Conservation (phyloP, 345 rosid species). For the Alliaria petiolata region DNA sequence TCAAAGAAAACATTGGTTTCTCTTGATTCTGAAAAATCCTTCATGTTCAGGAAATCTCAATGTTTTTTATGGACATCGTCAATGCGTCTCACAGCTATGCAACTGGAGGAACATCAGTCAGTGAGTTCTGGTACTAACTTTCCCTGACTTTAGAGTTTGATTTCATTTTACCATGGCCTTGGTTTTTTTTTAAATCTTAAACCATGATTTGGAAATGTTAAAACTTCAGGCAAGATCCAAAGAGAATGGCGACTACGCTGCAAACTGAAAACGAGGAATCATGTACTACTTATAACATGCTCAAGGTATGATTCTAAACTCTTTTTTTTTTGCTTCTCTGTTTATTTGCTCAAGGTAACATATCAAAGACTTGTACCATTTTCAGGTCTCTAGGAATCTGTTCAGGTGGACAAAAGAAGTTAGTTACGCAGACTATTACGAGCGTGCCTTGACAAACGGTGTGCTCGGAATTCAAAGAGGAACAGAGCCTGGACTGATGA, state of each 20-base stretch:
- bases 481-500: conserved; percentile 85
- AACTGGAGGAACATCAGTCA: conserved; percentile 83
- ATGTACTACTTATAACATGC: conserved; percentile 94
- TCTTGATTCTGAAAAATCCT: conserved; percentile 24
- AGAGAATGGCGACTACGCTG: conserved; percentile 65
- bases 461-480: conserved; percentile 92
- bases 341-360: not conserved
- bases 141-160: conserved; percentile 1
- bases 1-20: not conserved
- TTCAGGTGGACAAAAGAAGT: conserved; percentile 91
- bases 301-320: conserved; percentile 47
- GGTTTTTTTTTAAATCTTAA: not conserved
- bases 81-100: conserved; percentile 90
- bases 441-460: conserved; percentile 86
- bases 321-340: not conserved
- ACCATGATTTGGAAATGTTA: conserved; percentile 5
- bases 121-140: conserved; percentile 75
- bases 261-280: conserved; percentile 79
- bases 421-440: conserved; percentile 89
- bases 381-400: conserved; percentile 79
- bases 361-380: not conserved
- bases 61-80: conserved; percentile 76
- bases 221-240: conserved; percentile 68
- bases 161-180: not conserved
- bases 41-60: conserved; percentile 55